Evolutionary conservation across 306 rosid species (phyloP).

Genomic region (Vigna hirtella): DNA sequence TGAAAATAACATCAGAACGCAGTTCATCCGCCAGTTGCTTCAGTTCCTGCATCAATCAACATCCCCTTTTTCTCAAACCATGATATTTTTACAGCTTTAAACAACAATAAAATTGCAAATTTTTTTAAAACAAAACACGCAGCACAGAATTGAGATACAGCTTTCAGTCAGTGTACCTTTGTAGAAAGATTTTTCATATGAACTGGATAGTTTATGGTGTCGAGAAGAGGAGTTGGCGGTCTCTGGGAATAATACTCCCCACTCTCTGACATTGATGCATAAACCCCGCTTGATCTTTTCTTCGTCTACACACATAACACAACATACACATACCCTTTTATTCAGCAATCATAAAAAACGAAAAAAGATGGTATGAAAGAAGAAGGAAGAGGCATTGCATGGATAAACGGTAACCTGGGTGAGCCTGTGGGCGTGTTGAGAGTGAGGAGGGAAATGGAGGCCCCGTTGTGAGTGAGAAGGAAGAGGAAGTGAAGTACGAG

Average conservation of each 20-base stretch:
- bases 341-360: not conserved
- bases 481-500: slow-evolving; percentile 39
- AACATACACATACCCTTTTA: slow-evolving; percentile 30
- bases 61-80: slow-evolving; percentile 1
- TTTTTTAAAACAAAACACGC: not conserved
- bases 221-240: slow-evolving; percentile 93
- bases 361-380: not conserved
- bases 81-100: not conserved
- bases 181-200: slow-evolving; percentile 94
- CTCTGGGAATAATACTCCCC: slow-evolving; percentile 78
- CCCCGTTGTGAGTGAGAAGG: slow-evolving; percentile 52
- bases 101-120: too few species aligned
- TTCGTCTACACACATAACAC: slow-evolving; percentile 48
- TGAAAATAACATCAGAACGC: slow-evolving; percentile 93
- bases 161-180: slow-evolving; percentile 59
- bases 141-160: not conserved
- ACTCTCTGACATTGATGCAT: slow-evolving; percentile 79
- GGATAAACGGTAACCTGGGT: slow-evolving; percentile 56
- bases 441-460: slow-evolving; percentile 48
- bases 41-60: slow-evolving; percentile 70
- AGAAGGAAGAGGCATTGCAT: not conserved
- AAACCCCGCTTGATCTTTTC: slow-evolving; percentile 62
- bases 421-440: slow-evolving; percentile 43
- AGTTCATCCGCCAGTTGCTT: slow-evolving; percentile 90
- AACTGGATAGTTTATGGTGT: slow-evolving; percentile 88